A percentile compares a stretch with the other conserved stretches of the same genome.
These are phyloP conservation scores for Metarhizium sp. DNA, from an alignment of 2,329 filamentous ascomycete species.

Conservation along the genomic window DNA sequence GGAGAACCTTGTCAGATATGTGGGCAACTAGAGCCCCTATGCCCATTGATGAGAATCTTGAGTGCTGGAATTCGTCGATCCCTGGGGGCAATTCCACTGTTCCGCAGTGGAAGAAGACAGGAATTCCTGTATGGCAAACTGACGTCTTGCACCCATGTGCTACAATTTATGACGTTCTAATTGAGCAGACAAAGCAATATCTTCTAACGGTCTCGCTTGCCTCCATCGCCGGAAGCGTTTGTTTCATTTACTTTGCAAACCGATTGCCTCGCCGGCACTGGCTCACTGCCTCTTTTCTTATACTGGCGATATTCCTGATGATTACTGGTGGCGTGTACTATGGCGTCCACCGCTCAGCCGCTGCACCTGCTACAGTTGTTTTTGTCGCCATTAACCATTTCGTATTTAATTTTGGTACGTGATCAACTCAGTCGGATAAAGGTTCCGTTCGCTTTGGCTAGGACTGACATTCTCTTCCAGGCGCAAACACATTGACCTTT, in stretches of 20 bases:
- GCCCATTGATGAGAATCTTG: slow-evolving; percentile 25
- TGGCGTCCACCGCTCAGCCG: slow-evolving; percentile 30
- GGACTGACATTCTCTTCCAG: slow-evolving; percentile 15
- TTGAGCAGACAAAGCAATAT: slow-evolving; percentile 44
- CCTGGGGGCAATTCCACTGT: slow-evolving; percentile 33
- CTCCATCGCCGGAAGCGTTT: slow-evolving; percentile 39
- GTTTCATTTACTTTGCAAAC: slow-evolving; percentile 39
- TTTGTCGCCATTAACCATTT: slow-evolving; percentile 45
- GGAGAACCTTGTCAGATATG: slow-evolving; percentile 25
- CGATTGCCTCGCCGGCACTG: slow-evolving; percentile 37
- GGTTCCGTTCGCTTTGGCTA: not conserved
- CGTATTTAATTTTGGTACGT: slow-evolving; percentile 44
- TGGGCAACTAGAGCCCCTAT: slow-evolving; percentile 26
- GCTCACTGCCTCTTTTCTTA: slow-evolving; percentile 39
- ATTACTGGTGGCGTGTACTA: slow-evolving; percentile 42
- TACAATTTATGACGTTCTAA: slow-evolving; percentile 41
- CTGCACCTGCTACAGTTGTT: slow-evolving; percentile 36
- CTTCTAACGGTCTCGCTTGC: slow-evolving; percentile 41
- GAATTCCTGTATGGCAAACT: slow-evolving; percentile 40
- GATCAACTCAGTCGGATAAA: not conserved
- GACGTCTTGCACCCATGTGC: slow-evolving; percentile 38
- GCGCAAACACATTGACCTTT: slow-evolving; percentile 54
- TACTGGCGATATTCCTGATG: slow-evolving; percentile 36
- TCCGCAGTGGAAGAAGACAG: slow-evolving; percentile 27
- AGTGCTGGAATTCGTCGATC: slow-evolving; percentile 39